Conservation (phyloP, 768 basidiomycete species). For the Auricularia sp. region DNA sequence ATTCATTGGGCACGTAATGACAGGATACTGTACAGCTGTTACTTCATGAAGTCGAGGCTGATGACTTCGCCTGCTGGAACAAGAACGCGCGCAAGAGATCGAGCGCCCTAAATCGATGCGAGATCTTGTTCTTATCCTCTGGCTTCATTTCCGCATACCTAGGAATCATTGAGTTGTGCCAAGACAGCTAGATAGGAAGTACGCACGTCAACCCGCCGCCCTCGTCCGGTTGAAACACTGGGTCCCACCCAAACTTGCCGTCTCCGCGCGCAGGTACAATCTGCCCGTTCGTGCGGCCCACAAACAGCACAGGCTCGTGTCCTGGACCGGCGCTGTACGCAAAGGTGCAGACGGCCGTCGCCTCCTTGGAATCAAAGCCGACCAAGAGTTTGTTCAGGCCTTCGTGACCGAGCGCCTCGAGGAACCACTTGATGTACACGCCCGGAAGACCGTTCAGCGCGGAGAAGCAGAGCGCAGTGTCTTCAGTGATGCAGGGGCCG, state of each 20-base stretch:
- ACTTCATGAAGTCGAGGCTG: too few species aligned
- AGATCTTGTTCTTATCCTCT: slow-evolving; percentile 52
- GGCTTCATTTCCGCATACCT: slow-evolving; percentile 63
- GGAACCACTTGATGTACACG: slow-evolving; percentile 93
- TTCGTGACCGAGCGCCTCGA: slow-evolving; percentile 72
- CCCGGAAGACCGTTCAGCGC: slow-evolving; percentile 89
- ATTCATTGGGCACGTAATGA: too few species aligned
- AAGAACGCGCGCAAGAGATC: slow-evolving; percentile 50
- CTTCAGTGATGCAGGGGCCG: slow-evolving; percentile 68
- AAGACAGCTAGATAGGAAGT: background rate
- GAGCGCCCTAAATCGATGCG: slow-evolving; percentile 59
- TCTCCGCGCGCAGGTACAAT: slow-evolving; percentile 82
- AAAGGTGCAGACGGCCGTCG: slow-evolving; percentile 91
- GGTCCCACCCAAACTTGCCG: slow-evolving; percentile 81
- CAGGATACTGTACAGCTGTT: too few species aligned
- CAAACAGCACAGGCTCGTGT: slow-evolving; percentile 68
- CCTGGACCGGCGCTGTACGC: slow-evolving; percentile 84
- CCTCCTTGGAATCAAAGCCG: slow-evolving; percentile 64
- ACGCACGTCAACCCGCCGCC: slow-evolving; percentile 27
- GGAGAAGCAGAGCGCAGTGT: slow-evolving; percentile 87
- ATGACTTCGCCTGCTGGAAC: too few species aligned
- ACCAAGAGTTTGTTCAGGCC: slow-evolving; percentile 74
- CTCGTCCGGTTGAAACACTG: slow-evolving; percentile 69
- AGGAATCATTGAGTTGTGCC: background rate
- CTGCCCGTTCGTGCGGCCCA: slow-evolving; percentile 79